These are phyloP conservation scores for Pythium monospermum DNA, from an alignment of 352 stramenopile genomes.

Conservation along the genomic window DNA sequence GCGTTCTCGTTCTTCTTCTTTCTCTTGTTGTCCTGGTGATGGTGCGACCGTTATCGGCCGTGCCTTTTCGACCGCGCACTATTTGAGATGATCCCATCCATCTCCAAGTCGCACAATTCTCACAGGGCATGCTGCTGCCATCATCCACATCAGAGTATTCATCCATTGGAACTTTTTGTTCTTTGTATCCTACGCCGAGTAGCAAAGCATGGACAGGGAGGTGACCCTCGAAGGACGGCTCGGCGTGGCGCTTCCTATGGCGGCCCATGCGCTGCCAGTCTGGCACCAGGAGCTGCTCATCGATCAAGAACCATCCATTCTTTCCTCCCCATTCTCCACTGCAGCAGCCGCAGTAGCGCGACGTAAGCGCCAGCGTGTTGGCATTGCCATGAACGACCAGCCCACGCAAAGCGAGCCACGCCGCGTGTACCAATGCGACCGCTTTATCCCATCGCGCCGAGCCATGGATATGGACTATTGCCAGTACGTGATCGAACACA, in stretches of 20 bases:
- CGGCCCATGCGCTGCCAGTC: conserved; percentile 11
- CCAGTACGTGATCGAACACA: conserved; percentile 26
- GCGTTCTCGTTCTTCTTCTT: neutral
- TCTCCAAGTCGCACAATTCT: conserved; percentile 1
- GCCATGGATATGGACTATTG: conserved; percentile 45
- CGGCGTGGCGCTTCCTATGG: conserved; percentile 24
- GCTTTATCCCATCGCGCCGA: conserved; percentile 38
- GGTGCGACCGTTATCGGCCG: conserved; percentile 1
- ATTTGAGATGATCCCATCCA: neutral
- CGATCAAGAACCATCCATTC: too few relatives aligned
- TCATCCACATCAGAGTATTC: neutral
- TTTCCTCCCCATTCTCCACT: too few relatives aligned
- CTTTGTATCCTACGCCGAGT: too few relatives aligned
- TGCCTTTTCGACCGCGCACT: conserved; percentile 4
- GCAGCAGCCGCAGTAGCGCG: conserved; percentile 1
- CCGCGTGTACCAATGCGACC: conserved; percentile 30
- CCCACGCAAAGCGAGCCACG: neutral
- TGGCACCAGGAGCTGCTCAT: conserved; percentile 29
- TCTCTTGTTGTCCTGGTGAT: neutral
- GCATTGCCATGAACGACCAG: neutral
- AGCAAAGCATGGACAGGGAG: conserved; percentile 10
- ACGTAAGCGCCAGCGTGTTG: conserved; percentile 28
- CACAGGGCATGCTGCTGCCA: conserved; percentile 2
- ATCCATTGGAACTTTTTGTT: neutral
- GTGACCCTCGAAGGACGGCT: conserved; percentile 23